Evolutionary conservation across 352 stramenopile species (phyloP), one percentile per base, ranked within the genome.

Genomic region (Pythium apleroticum): DNA sequence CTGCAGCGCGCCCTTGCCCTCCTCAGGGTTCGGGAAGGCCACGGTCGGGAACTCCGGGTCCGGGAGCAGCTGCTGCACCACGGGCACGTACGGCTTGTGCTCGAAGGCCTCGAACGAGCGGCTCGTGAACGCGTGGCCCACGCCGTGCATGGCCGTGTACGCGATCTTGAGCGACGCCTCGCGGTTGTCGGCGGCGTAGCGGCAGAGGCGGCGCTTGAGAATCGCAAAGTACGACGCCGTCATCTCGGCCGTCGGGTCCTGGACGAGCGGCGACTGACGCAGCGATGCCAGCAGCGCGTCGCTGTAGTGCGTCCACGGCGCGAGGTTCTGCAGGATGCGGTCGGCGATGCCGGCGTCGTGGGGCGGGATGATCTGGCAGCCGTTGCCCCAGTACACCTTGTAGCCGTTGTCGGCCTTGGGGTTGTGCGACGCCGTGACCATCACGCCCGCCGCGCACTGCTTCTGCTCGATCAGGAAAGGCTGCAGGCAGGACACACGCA

Each of bases 141-240:
- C 93, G 55, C 97, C 97, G 77, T 99, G 97, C 97, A 99, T 99
- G 55, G 97, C 96, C 10, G 96, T 98, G 73, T 99, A 99, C 11
- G 88, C 88, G 73, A 99, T 75, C 69, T 90, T 96, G 45, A 91
- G 74, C 35, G 62, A 54, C 30, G 82, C 75, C 30, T 33, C 72
- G 17, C 69, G 57, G 60, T 97, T 96, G 65, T 86, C 76, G 24
- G 79, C 68, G 1, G 80, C 73, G 60, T 86, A 93, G 52, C 87
- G 81, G 55, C 83, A 95, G 31, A 95, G 68, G 0, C 65, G 65
- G 30, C 70, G 63, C 43, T 75, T 58, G 37, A 93, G 74, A 12
- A 64, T 62, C 20, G 70, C 69, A 54, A 95, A 96, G 76, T 97
- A 97, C 37, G 60, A 37, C n/a, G 75, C 55, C 20, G 76, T 78